Base-by-base conservation (phyloP, 306 rosid species). In the Prosopis cineraria region DNA sequence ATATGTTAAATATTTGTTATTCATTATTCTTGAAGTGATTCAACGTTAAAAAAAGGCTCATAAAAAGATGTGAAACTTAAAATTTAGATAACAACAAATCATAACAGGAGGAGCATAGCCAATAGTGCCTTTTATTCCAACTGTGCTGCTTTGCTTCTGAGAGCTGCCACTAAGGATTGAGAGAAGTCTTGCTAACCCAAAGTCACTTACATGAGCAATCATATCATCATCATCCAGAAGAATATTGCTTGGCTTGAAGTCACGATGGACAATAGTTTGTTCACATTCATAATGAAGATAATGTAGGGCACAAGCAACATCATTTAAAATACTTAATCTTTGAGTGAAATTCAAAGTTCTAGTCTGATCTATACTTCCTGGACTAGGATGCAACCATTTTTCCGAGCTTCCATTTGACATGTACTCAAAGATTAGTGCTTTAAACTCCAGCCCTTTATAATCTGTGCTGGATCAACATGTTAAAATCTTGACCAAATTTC, bases 91-190 rank as follows among this genome's bases (percentile, higher is more conserved):
- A 41, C 30, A 22, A 43, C 1, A 7, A 13, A 43, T 10, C 48
- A 36, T 20, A 66, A n/a, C 50, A 43, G 79, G 79, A 70, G 84
- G 76, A 5, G 63, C 73, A 40, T 80, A 84, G 34, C 31, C 71
- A n/a, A 66, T 20, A 37, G 71, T 66, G 7, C 48, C 71, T 40
- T 66, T 36, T 40, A 37, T 37, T 20, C 44, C 71, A 36, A 1
- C 6, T n/a, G 48, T 66, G 48, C 31, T 66, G 19, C 10, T 66
- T 37, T 66, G 71, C 30, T 37, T 66, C 6, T 10, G 7, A 39
- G 71, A 66, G 27, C 0, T 8, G 4, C 48, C 30, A 34, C 12
- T 9, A 20, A 37, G 31, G 71, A 25, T 66, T n/a, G 48, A 37
- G 31, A 66, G 16, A 10, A 37, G 31, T 37, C 48, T 66, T 37